Percentiles rank a stretch among this genome's conserved stretches.
These are phyloP conservation scores for Aspergillus steynii DNA, from an alignment of 495 filamentous ascomycete species.

Conservation along the genomic window DNA sequence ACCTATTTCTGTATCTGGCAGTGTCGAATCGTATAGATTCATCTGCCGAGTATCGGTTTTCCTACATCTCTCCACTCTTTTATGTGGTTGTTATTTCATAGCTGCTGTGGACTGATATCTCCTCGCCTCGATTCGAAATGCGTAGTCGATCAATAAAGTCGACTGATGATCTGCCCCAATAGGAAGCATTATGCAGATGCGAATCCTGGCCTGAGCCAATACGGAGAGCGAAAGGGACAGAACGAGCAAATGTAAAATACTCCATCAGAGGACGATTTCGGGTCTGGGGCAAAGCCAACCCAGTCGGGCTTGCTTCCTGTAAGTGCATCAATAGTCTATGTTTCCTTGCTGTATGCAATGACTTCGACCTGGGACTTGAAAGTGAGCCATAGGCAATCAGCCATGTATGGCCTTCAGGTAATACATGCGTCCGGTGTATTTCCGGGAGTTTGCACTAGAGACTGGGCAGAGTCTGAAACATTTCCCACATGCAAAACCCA, in stretches of 20 bases:
- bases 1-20: too few species aligned
- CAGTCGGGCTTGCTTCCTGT: neutral
- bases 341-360: neutral
- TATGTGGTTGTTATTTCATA: too few species aligned
- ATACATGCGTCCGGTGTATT: neutral
- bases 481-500: neutral
- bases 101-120: neutral
- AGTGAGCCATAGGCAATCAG: neutral
- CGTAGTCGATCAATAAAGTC: neutral
- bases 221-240: neutral
- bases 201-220: neutral
- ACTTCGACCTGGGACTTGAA: neutral
- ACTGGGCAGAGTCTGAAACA: neutral
- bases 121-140: neutral
- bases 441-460: neutral
- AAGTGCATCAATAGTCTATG: neutral
- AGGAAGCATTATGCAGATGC: neutral
- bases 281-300: neutral
- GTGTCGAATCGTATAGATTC: too few species aligned
- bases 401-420: neutral
- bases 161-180: neutral
- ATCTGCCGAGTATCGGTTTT: too few species aligned
- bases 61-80: too few species aligned
- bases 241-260: neutral
- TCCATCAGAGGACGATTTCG: neutral